phyloP scores from a whole-genome alignment of 257 asterid genomes.

The Vinca minor region DNA sequence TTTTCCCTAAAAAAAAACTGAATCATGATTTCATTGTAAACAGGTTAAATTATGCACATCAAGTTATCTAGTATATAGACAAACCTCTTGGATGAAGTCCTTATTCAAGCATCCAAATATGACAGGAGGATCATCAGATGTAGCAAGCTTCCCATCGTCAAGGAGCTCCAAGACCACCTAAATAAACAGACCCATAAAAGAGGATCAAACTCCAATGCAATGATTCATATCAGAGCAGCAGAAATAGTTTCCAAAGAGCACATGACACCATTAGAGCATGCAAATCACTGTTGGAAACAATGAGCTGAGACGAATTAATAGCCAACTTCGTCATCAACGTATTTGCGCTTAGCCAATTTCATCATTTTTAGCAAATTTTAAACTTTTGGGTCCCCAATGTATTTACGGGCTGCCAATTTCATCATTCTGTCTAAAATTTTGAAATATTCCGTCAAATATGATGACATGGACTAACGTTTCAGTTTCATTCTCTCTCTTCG shows the following conservation, averaged over 20 bases:
- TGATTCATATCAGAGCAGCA: not conserved
- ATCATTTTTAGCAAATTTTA: no score
- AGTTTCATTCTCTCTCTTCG: no score
- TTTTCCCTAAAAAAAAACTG: not conserved
- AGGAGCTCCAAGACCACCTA: constrained; percentile 80
- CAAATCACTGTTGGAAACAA: not conserved
- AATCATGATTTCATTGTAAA: constrained; percentile 3
- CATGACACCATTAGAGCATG: not conserved
- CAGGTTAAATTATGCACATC: not conserved
- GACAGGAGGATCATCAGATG: constrained; percentile 79
- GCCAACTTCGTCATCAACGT: no score
- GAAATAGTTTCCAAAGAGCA: no score
- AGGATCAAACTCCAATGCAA: constrained; percentile 14
- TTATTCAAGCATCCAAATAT: constrained; percentile 60
- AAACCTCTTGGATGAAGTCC: constrained; percentile 71
- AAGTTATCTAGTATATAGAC: constrained; percentile 7
- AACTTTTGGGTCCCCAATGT: no score
- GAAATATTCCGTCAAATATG: no score
- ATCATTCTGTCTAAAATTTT: no score
- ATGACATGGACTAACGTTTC: no score
- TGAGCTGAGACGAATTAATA: not conserved
- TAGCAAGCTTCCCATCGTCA: constrained; percentile 62
- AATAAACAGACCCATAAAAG: constrained; percentile 14
- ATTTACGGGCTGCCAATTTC: no score
- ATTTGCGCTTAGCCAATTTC: no score